phyloP scores from a whole-genome alignment of 225 moss, liverwort and hornwort genomes.

The Climacium dendroides region DNA sequence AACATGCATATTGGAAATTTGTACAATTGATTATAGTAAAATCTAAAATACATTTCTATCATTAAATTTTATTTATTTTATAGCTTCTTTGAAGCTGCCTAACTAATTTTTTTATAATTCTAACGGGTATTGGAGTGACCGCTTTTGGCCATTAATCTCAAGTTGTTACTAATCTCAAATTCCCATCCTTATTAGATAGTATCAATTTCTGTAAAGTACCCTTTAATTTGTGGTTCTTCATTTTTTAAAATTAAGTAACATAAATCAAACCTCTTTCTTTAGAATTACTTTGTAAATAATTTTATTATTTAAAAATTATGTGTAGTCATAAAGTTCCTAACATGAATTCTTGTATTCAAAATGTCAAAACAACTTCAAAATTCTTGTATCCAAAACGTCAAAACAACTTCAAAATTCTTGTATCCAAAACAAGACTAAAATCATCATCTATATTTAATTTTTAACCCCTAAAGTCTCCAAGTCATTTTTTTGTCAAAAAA shows the following conservation, averaged over 20 bases:
- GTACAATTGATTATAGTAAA: too few species aligned
- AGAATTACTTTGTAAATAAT: neutral
- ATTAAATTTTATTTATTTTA: neutral
- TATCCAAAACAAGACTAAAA: too few species aligned
- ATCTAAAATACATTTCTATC: neutral
- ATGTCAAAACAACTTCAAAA: too few species aligned
- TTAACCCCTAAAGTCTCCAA: too few species aligned
- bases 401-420: too few species aligned
- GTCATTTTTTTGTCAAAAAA: too few species aligned
- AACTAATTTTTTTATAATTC: neutral
- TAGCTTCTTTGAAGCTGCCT: neutral
- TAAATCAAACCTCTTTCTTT: neutral
- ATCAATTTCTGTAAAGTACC: neutral
- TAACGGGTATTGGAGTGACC: neutral
- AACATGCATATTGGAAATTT: neutral
- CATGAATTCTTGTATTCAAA: too few species aligned
- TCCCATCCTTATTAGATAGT: neutral
- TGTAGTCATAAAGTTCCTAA: fast-evolving
- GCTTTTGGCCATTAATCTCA: too few species aligned
- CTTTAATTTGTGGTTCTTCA: neutral
- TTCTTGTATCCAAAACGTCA: too few species aligned
- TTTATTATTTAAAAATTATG: neutral
- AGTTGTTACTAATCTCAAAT: neutral
- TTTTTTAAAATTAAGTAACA: neutral
- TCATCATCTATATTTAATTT: too few species aligned